These are phyloP conservation scores for Dryas alaskensis DNA, from an alignment of 306 rosid genomes.

Conservation along the genomic window DNA sequence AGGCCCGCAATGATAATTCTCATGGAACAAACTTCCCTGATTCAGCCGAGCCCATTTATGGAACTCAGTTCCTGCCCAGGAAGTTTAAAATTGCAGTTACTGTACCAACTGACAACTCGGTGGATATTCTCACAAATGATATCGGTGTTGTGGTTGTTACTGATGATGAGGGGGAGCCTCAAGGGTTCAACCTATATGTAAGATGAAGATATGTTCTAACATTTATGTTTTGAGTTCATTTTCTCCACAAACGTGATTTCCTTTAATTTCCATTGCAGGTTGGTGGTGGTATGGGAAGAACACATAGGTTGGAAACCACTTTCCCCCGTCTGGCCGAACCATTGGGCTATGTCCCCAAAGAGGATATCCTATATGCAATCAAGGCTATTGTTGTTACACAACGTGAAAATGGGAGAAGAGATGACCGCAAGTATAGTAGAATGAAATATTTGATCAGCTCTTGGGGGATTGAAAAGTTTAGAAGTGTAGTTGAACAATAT, in stretches of 20 bases:
- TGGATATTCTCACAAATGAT: conserved; percentile 90
- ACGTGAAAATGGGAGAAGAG: conserved; percentile 95
- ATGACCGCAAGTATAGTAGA: conserved; percentile 94
- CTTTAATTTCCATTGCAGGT: conserved; percentile 56
- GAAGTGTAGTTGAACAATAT: conserved; percentile 71
- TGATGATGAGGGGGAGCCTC: conserved; percentile 78
- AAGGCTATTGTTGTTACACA: conserved; percentile 96
- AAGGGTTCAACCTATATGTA: conserved; percentile 90
- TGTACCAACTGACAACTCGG: conserved; percentile 94
- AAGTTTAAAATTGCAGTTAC: conserved; percentile 97
- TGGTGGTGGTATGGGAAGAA: conserved; percentile 99
- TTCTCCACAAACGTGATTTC: conserved; percentile 18
- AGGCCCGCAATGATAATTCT: conserved; percentile 88
- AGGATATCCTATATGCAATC: conserved; percentile 87
- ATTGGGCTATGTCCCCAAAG: conserved; percentile 86
- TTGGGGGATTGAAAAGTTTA: conserved; percentile 96
- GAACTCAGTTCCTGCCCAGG: conserved; percentile 95
- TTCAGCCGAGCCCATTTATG: conserved; percentile 94
- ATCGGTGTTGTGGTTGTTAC: conserved; percentile 81
- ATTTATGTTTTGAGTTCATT: not conserved
- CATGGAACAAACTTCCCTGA: conserved; percentile 87
- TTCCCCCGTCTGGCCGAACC: conserved; percentile 91
- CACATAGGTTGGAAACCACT: conserved; percentile 82
- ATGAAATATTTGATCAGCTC: conserved; percentile 88
- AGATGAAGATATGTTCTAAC: conserved; percentile 29